These are phyloP conservation scores for Coriolopsis trogii DNA, from an alignment of 1,284 basidiomycete genomes.

Conservation along the genomic window DNA sequence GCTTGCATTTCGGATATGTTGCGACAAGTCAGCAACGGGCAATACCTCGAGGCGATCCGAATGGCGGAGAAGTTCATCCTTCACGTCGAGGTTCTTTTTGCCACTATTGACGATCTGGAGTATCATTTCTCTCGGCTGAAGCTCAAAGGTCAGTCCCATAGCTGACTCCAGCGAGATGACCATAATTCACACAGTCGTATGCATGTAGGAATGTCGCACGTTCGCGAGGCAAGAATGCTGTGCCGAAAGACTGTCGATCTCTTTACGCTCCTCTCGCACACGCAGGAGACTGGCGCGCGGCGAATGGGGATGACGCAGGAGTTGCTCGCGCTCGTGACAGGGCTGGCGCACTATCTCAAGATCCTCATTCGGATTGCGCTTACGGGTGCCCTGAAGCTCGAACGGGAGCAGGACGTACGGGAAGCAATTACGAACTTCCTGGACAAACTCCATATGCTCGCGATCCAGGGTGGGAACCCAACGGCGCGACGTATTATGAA, in stretches of 20 bases:
- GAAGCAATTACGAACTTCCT: conserved; percentile 91
- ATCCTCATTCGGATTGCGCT: conserved; percentile 98
- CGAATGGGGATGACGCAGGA: conserved; percentile 98
- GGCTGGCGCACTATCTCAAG: conserved; percentile 98
- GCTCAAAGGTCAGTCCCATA: conserved; percentile 74
- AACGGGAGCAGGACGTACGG: conserved; percentile 83
- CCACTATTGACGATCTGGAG: conserved; percentile 96
- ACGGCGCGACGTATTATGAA: conserved; percentile 71
- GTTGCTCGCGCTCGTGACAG: conserved; percentile 95
- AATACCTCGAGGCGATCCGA: conserved; percentile 94
- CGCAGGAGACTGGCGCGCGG: conserved; percentile 87
- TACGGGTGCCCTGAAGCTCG: conserved; percentile 94
- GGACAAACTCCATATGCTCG: conserved; percentile 89
- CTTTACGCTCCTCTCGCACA: conserved; percentile 96
- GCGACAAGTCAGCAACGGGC: conserved; percentile 93
- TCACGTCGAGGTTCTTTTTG: conserved; percentile 98
- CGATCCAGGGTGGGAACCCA: conserved; percentile 86
- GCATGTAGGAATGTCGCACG: conserved; percentile 89
- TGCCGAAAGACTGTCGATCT: conserved; percentile 99
- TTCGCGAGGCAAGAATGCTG: conserved; percentile 96
- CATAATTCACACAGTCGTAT: conserved; percentile 1
- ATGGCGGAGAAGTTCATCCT: conserved; percentile 99
- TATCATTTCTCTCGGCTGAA: conserved; percentile 83
- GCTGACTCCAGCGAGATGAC: background rate
- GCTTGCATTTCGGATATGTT: conserved; percentile 99